Evolutionary conservation across 140 eudicot species (phyloP), one percentile per base, ranked within the genome.

Genomic region (Senecio squalidus): DNA sequence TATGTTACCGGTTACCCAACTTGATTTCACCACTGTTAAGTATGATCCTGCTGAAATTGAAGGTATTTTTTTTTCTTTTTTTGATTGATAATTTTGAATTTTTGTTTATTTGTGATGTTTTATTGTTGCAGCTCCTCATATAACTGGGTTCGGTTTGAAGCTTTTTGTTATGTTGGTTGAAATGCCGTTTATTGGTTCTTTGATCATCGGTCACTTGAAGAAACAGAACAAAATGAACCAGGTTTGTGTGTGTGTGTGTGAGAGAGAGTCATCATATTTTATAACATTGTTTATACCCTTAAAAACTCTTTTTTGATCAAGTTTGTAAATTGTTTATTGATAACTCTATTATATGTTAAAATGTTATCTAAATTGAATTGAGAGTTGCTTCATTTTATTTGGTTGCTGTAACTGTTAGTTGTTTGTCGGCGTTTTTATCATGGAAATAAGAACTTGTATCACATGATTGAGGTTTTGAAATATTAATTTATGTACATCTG

Each of bases 101-200:
- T 36, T 45, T 55, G 54, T 15, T 43, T 17, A 43, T 45, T 14
- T 69, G 25, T 24, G 58, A 52, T 50, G 46, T 55, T 54, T 3
- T 55, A 23, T 24, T 53, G 65, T 62, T 78, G 84, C 70, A 88
- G 96, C 96, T 70, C 96, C 96, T 48, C 82, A 88, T 68, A 41
- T 83, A 72, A 78, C 79, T 59, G 96, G 96, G 43, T 43, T 66
- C n/a, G 34, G 28, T 68, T 70, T 88, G 62, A 83, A 66, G 69
- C 23, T 80, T 7, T 68, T 74, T 23, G 94, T 80, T 13, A 80
- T 57, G 55, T 59, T 88, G 49, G 48, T 88, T 25, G 94, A 83
- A 63, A 26, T 68, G 43, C 89, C 89, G 21, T 16, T 80, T 14
- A 39, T 84, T 56, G 96, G 96, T 61, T 69, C 96, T 20, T 20